Percentiles rank a stretch among this genome's conserved stretches.
These are phyloP conservation scores for Tuber microsphaerosporum DNA, from an alignment of 495 filamentous ascomycete genomes.

Conservation along the genomic window DNA sequence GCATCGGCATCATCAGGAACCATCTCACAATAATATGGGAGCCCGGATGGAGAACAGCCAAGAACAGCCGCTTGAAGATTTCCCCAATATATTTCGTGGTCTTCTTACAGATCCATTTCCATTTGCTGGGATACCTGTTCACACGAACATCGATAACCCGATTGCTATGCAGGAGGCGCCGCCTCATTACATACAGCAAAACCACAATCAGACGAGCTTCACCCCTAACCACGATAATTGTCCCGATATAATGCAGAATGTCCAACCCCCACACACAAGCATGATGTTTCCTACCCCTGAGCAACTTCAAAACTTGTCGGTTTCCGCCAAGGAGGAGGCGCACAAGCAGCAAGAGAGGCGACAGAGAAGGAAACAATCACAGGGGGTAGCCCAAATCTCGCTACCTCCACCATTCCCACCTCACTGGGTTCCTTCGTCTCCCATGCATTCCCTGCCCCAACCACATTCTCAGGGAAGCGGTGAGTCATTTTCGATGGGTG, in stretches of 20 bases:
- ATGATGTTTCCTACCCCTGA: constrained; percentile 21
- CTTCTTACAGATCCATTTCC: constrained; percentile 28
- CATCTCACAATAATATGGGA: not conserved
- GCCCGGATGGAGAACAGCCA: constrained; percentile 8
- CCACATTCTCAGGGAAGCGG: not conserved
- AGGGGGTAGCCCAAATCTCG: constrained; percentile 24
- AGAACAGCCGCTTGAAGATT: constrained; percentile 15
- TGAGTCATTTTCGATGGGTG: not conserved
- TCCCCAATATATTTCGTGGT: constrained; percentile 32
- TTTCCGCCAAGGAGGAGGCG: not conserved
- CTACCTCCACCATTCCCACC: constrained; percentile 21
- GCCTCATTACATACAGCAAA: constrained; percentile 16
- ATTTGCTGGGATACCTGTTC: constrained; percentile 30
- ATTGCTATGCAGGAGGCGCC: constrained; percentile 25
- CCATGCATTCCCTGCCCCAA: not conserved
- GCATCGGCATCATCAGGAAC: constrained; percentile 7
- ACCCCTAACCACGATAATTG: constrained; percentile 9
- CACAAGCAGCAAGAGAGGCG: constrained; percentile 25
- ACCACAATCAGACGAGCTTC: constrained; percentile 13
- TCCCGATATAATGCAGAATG: constrained; percentile 11
- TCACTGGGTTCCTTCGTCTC: constrained; percentile 12
- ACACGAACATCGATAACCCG: constrained; percentile 31
- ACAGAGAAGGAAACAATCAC: constrained; percentile 27
- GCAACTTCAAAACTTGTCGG: constrained; percentile 7
- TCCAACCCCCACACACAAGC: constrained; percentile 10